phyloP scores from a whole-genome alignment of 2,329 filamentous ascomycete species.

The Fusarium decemcellulare region DNA sequence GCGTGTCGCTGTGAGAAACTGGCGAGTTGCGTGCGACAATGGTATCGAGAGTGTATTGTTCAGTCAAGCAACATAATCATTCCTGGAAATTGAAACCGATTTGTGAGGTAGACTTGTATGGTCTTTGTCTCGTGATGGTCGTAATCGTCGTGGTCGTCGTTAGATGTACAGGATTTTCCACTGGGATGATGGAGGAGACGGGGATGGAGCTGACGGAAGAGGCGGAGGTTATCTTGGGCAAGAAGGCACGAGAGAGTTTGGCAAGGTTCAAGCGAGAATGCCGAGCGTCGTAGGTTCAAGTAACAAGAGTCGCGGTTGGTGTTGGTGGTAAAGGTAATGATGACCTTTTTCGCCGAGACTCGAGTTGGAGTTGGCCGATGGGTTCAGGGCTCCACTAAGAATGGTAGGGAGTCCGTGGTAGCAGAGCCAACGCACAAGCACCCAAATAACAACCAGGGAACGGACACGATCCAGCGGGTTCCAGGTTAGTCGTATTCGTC shows the following conservation, averaged over 20 bases:
- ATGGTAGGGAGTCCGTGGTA: constrained; percentile 13
- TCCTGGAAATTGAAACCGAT: neutral
- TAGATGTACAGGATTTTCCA: constrained; percentile 24
- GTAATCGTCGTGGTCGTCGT: constrained; percentile 41
- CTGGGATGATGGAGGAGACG: constrained; percentile 4
- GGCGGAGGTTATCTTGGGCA: neutral
- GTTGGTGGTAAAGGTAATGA: constrained; percentile 25
- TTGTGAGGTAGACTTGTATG: constrained; percentile 25
- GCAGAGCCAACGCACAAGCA: constrained; percentile 23
- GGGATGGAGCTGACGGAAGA: neutral
- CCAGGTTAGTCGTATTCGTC: constrained; percentile 1
- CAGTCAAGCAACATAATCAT: constrained; percentile 18
- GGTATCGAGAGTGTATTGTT: constrained; percentile 18
- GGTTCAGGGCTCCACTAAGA: constrained; percentile 34
- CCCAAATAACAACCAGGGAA: neutral
- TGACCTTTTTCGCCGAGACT: constrained; percentile 22
- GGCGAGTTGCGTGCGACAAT: constrained; percentile 24
- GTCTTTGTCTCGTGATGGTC: constrained; percentile 40
- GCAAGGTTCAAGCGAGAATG: constrained; percentile 12
- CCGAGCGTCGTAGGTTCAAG: constrained; percentile 13
- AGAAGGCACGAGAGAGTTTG: constrained; percentile 18
- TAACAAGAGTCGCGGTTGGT: constrained; percentile 28
- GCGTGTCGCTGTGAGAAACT: constrained; percentile 14
- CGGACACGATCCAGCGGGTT: constrained; percentile 9
- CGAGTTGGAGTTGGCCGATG: constrained; percentile 21